Percentiles rank a stretch among this genome's conserved stretches.
phyloP scores from a whole-genome alignment of 805 yeast species.

The Spathaspora arborariae region DNA sequence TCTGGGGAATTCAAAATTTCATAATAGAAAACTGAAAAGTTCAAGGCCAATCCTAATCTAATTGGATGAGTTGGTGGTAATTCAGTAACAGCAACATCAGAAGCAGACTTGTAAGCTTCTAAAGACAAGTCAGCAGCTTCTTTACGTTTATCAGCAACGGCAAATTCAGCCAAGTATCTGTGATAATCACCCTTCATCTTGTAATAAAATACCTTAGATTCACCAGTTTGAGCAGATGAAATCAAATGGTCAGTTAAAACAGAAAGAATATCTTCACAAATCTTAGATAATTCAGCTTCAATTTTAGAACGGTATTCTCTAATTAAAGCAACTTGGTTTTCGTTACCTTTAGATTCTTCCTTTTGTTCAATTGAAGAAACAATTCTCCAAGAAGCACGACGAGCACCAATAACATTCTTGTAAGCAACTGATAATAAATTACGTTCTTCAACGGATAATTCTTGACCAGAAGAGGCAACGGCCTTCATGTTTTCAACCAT shows the following conservation, averaged over 20 bases:
- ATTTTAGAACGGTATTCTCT: constrained; percentile 94
- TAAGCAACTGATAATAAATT: constrained; percentile 95
- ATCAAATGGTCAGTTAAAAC: constrained; percentile 88
- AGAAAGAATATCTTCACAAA: constrained; percentile 88
- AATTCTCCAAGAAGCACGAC: constrained; percentile 99
- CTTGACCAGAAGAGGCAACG: constrained; percentile 94
- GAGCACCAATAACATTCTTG: constrained; percentile 97
- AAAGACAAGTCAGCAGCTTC: constrained; percentile 88
- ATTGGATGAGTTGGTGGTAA: constrained; percentile 98
- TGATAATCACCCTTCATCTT: constrained; percentile 99
- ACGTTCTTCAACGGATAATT: constrained; percentile 95
- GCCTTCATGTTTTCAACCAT: constrained; percentile 98
- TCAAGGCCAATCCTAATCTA: constrained; percentile 95
- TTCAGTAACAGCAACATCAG: constrained; percentile 95
- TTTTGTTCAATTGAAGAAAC: constrained; percentile 97
- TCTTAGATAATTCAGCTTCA: constrained; percentile 86
- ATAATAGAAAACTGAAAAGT: constrained; percentile 96
- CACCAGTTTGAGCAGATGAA: constrained; percentile 93
- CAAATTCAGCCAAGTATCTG: constrained; percentile 97
- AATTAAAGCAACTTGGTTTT: constrained; percentile 81
- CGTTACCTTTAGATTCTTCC: constrained; percentile 95
- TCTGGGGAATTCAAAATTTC: constrained; percentile 98
- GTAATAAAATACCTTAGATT: constrained; percentile 96
- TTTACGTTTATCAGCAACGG: constrained; percentile 85
- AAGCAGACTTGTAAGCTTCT: constrained; percentile 92